Conservation (phyloP, 2,329 filamentous ascomycete species). For the Penicillium sp. region DNA sequence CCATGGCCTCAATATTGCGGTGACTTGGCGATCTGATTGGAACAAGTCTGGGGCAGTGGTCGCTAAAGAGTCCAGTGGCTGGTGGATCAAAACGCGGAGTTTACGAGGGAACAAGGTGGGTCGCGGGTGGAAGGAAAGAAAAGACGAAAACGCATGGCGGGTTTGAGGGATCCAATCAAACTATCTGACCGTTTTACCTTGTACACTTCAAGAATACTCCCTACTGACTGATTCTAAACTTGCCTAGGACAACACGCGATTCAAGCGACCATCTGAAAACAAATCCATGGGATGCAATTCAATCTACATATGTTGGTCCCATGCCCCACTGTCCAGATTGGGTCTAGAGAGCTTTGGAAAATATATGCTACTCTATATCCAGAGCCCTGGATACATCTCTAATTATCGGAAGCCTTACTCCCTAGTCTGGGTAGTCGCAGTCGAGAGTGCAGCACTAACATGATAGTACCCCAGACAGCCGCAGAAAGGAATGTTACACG, state of each 20-base stretch:
- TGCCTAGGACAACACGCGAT: no score
- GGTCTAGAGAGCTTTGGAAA: not conserved
- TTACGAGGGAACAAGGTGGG: conserved; percentile 16
- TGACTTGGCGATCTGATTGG: not conserved
- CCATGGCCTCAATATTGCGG: conserved; percentile 11
- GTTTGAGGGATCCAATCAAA: not conserved
- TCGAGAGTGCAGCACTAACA: conserved; percentile 38
- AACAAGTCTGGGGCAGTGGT: not conserved
- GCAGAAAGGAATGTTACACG: conserved; percentile 45
- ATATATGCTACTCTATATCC: not conserved
- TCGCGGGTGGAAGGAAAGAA: not conserved
- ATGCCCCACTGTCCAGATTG: not conserved
- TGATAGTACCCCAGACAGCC: conserved; percentile 40
- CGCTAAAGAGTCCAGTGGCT: not conserved
- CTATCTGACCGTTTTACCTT: not conserved
- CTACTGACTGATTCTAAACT: no score
- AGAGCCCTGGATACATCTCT: not conserved
- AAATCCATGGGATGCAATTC: not conserved
- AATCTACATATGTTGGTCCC: not conserved
- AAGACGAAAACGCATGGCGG: not conserved
- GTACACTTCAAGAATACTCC: no score
- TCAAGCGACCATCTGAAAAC: not conserved
- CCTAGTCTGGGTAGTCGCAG: conserved; percentile 41
- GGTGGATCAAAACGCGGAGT: conserved; percentile 19
- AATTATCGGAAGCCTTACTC: not conserved